These are phyloP conservation scores for Chaetomium fimeti DNA, from an alignment of 495 filamentous ascomycete genomes.

Conservation along the genomic window DNA sequence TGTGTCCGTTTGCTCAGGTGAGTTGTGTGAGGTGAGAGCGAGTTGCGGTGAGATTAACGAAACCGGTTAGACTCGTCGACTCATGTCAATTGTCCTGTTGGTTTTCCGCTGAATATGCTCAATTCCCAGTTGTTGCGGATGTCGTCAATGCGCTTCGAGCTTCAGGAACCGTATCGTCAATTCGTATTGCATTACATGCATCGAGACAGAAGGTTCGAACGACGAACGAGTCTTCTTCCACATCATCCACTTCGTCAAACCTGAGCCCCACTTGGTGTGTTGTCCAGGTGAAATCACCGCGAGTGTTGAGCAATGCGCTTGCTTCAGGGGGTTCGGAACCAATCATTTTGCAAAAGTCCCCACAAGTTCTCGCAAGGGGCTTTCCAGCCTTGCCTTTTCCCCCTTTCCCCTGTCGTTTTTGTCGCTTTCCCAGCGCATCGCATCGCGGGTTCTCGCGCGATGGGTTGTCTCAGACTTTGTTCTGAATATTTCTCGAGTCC, in stretches of 20 bases:
- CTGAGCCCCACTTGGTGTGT: slow-evolving; percentile 17
- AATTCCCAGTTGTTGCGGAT: neutral
- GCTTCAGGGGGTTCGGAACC: neutral
- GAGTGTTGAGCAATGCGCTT: slow-evolving; percentile 8
- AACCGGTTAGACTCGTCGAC: slow-evolving; percentile 5
- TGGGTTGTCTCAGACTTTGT: too few species aligned
- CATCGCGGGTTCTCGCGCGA: too few species aligned
- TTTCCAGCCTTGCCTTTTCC: neutral
- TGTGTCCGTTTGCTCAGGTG: neutral
- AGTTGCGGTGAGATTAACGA: neutral
- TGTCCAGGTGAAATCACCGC: slow-evolving; percentile 16
- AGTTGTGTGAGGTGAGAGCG: neutral
- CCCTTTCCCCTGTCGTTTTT: neutral
- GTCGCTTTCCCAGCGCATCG: neutral
- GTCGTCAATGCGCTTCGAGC: neutral
- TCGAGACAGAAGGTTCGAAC: neutral
- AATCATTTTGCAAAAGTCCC: neutral
- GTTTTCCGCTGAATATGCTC: neutral
- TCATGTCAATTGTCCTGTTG: neutral
- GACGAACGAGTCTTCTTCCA: slow-evolving; percentile 1
- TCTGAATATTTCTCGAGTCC: too few species aligned
- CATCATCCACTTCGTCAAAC: slow-evolving; percentile 2
- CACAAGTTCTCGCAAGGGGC: neutral
- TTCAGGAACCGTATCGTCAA: neutral
- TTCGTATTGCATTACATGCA: neutral